These are phyloP conservation scores for Sporisorium sorghi DNA, from an alignment of 1,284 basidiomycete genomes.

Conservation along the genomic window DNA sequence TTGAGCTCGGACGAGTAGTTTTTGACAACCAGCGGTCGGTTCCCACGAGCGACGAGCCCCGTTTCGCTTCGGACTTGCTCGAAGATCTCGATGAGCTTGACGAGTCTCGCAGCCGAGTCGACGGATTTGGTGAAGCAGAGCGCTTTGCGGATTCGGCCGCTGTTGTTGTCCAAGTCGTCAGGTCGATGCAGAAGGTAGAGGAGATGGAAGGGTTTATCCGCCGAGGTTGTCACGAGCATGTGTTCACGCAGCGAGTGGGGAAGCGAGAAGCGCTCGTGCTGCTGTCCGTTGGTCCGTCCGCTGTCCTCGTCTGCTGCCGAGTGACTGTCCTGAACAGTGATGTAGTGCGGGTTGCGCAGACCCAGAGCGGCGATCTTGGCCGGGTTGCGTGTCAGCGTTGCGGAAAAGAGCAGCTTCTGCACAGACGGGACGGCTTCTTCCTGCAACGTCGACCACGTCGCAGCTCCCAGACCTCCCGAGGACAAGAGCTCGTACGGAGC, in stretches of 20 bases:
- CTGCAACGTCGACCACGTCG: conserved; percentile 27
- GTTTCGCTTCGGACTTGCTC: conserved; percentile 70
- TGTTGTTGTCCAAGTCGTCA: conserved; percentile 14
- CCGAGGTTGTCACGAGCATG: conserved; percentile 83
- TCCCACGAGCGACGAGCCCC: conserved; percentile 37
- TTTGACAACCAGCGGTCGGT: conserved; percentile 68
- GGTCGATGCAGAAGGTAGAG: conserved; percentile 81
- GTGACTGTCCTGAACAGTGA: conserved; percentile 76
- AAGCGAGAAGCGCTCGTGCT: conserved; percentile 57
- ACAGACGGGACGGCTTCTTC: conserved; percentile 71
- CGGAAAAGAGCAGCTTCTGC: conserved; percentile 96
- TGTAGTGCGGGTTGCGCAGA: conserved; percentile 85
- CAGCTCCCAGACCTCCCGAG: conserved; percentile 10
- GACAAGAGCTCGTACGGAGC: conserved; percentile 33
- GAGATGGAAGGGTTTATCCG: conserved; percentile 87
- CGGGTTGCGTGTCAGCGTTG: conserved; percentile 93
- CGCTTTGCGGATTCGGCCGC: conserved; percentile 74
- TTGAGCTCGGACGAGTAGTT: conserved; percentile 88
- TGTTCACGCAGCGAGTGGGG: conserved; percentile 70
- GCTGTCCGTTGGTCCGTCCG: conserved; percentile 34
- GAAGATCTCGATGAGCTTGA: conserved; percentile 85
- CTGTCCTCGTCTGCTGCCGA: conserved; percentile 56
- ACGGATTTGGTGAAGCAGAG: conserved; percentile 96
- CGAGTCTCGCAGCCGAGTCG: conserved; percentile 86
- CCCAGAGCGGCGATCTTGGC: conserved; percentile 87